Evolutionary conservation across 805 yeast species (phyloP), one percentile per base, ranked within the genome.

Genomic region (Zygosaccharomyces siamensis): DNA sequence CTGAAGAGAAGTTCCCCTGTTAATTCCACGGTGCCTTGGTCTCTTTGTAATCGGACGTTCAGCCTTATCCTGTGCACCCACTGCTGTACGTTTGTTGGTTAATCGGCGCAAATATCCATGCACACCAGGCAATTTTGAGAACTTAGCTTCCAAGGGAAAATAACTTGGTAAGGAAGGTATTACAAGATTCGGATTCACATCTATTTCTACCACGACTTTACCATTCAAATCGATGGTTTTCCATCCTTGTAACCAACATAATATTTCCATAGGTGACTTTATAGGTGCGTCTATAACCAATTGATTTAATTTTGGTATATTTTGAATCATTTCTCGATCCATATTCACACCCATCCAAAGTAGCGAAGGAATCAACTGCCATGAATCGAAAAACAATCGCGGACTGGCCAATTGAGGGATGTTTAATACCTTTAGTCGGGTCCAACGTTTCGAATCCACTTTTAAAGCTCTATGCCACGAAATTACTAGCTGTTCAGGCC

Each of bases 361-460:
- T 16, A 58, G 32, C 5, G 53, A 46, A 1, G 56, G 55, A 7
- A 56, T 32, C 10, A 48, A 12, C 3, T 14, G 10, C 31, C 50
- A 39, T 3, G 46, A 14, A 7, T 58, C 55, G 44, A 46, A 47
- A 32, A 56, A 41, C 11, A 52, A 11, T 38, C 45, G 54, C 2
- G 52, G 52, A 36, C 43, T 53, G 11, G 36, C 40, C 18, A 57
- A 39, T 27, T 52, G 49, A 4, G 54, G 54, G 16, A 57, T 7
- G 7, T 37, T 35, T 10, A 57, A 23, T 10, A 31, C 27, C 16
- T 20, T 24, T n/a, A 55, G 39, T 3, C 36, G 16, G 11, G 24
- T 12, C 61, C 60, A 56, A 11, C 44, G 46, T 6, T 31, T 36
- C 6, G 37, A 3, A 30, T 47, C 43, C 14, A 28, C 41, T 21